These are phyloP conservation scores for Colletotrichum tanaceti DNA, from an alignment of 2,329 filamentous ascomycete genomes.

Conservation along the genomic window DNA sequence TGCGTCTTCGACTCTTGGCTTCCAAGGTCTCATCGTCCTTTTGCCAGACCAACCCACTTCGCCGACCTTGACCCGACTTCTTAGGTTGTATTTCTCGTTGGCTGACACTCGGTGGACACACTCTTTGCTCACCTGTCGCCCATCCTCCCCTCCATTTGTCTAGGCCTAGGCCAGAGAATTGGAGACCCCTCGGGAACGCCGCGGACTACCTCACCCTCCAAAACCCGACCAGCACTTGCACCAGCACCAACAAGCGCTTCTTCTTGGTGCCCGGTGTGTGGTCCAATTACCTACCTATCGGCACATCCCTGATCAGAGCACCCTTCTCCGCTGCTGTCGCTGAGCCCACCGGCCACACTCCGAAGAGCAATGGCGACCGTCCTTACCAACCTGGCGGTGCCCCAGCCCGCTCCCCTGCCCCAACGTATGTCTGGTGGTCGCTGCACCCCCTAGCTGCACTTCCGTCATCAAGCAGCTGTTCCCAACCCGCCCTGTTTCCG, in stretches of 20 bases:
- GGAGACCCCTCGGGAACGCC: constrained; percentile 34
- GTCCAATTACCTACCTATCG: constrained; percentile 38
- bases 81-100: constrained; percentile 26
- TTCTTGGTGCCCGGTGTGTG: constrained; percentile 35
- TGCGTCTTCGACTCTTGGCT: constrained; percentile 17
- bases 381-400: constrained; percentile 28
- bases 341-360: constrained; percentile 27
- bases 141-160: constrained; percentile 17
- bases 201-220: constrained; percentile 16
- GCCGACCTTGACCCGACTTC: constrained; percentile 22
- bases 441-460: constrained; percentile 22
- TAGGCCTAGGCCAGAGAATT: constrained; percentile 15
- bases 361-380: constrained; percentile 34
- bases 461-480: constrained; percentile 34
- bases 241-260: constrained; percentile 33
- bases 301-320: constrained; percentile 31
- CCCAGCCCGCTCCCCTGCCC: constrained; percentile 27
- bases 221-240: constrained; percentile 12
- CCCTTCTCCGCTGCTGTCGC: constrained; percentile 20
- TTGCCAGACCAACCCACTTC: constrained; percentile 13
- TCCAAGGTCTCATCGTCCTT: constrained; percentile 19
- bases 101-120: constrained; percentile 27
- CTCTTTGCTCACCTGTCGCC: constrained; percentile 3
- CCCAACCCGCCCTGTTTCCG: constrained; percentile 38
- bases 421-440: constrained; percentile 32